phyloP scores from a whole-genome alignment of 202 grass and related monocot genomes.

The Digitaria exilis region DNA sequence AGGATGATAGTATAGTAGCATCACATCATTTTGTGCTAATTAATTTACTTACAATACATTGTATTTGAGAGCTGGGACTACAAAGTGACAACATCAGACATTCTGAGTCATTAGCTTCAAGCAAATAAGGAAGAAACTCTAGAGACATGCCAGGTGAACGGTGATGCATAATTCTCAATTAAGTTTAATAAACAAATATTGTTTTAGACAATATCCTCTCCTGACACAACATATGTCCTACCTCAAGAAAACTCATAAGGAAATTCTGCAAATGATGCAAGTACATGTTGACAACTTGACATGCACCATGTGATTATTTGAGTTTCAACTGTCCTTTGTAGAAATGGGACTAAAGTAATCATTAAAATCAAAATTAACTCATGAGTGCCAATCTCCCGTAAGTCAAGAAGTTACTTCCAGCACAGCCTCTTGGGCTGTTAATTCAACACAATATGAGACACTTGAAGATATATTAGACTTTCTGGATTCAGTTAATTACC shows the following conservation, averaged over 20 bases:
- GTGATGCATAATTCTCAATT: neutral
- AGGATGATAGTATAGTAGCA: neutral
- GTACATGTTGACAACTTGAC: neutral
- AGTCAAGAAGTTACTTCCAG: constrained; percentile 2
- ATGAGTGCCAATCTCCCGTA: neutral
- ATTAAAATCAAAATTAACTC: neutral
- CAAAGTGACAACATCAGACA: neutral
- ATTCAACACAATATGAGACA: neutral
- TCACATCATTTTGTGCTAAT: neutral
- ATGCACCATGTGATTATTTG: constrained; percentile 22
- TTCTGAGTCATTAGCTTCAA: constrained; percentile 6
- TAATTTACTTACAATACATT: neutral
- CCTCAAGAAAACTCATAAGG: neutral
- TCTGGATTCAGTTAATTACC: constrained; percentile 60
- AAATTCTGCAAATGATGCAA: constrained; percentile 15
- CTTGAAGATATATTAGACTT: constrained; percentile 15
- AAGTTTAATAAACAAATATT: constrained; percentile 14
- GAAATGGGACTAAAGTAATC: neutral
- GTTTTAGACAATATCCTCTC: neutral
- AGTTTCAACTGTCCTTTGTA: constrained; percentile 4
- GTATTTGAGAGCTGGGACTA: neutral
- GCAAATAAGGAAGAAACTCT: neutral
- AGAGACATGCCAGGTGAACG: neutral
- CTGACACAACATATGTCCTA: neutral
- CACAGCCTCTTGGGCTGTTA: neutral